Evolutionary conservation across 2,329 filamentous ascomycete species (phyloP).

Genomic region (Colletotrichum navitas): DNA sequence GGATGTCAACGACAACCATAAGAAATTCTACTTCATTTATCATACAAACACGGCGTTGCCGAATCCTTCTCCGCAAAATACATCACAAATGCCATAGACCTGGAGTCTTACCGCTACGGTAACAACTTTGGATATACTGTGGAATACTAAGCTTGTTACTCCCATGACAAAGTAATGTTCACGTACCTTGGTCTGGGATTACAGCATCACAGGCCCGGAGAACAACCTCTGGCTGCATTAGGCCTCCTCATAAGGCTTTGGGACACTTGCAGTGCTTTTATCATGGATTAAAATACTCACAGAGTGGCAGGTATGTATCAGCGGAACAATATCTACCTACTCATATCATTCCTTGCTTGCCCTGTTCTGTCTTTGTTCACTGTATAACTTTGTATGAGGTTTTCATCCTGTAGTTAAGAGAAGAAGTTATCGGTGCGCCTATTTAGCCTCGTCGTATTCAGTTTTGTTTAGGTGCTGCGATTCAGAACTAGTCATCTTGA

Average conservation of each 20-base stretch:
- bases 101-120: no score
- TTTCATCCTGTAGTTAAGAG: background rate
- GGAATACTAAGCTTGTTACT: background rate
- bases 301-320: background rate
- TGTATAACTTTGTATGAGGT: background rate
- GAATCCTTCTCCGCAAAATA: background rate
- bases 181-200: background rate
- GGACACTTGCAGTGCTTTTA: background rate
- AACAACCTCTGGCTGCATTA: background rate
- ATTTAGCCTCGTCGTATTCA: background rate
- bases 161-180: background rate
- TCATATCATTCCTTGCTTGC: background rate
- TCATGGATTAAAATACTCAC: background rate
- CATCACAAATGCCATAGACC: background rate
- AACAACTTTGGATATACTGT: background rate
- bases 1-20: background rate
- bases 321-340: background rate
- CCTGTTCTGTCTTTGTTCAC: background rate
- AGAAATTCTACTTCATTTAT: background rate
- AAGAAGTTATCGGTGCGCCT: background rate
- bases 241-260: background rate
- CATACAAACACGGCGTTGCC: background rate
- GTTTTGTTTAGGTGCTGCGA: background rate
- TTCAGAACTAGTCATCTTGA: background rate
- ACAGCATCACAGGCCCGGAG: background rate